Base-by-base conservation (phyloP, 345 rosid genomes). In the Pugionium dolabratum region DNA sequence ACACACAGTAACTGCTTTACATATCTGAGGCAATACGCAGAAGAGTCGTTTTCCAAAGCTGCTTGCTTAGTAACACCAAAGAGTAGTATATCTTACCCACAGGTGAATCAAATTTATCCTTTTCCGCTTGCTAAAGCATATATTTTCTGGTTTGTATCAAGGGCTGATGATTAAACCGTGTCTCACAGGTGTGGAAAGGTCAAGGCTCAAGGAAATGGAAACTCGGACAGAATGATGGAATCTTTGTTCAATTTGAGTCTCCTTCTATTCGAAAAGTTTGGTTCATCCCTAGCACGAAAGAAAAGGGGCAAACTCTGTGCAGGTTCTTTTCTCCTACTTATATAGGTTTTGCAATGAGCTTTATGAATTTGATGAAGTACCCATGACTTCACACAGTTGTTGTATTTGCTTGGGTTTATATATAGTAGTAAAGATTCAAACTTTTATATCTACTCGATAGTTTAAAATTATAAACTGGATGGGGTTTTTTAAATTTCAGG, bases 151-250 rank as follows among this genome's bases (percentile, higher is more conserved):
- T 45, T 62, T 37, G 6, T 64, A 10, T 71, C 54, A 35, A 6
- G 42, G 30, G 6, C 35, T 51, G 54, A 52, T 30, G 62, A 5
- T 36, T 10, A 44, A 53, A 30, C 4, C 2, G 26, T 65, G 31
- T 66, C n/a, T 37, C 36, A 50, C 73, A 92, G 98, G 89, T 92
- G 51, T 92, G 96, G 96, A 91, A 85, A 84, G 99, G 99, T 70
- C 92, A 86, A 80, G 99, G 99, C 52, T 86, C 96, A 43, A 88
- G 99, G 80, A 94, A 94, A 80, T 94, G 99, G 99, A 94, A 66
- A 70, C 92, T 86, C 11, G 96, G 97, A 59, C 90, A 77, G 67
- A 82, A 80, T 47, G 97, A 94, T 78, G 97, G 99, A 54, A 86
- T 94, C 78, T 94, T 90, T 69, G 82, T 94, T 76, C 99, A 90